These are phyloP conservation scores for Ganoderma sinense DNA, from an alignment of 1,284 basidiomycete genomes.

Conservation along the genomic window DNA sequence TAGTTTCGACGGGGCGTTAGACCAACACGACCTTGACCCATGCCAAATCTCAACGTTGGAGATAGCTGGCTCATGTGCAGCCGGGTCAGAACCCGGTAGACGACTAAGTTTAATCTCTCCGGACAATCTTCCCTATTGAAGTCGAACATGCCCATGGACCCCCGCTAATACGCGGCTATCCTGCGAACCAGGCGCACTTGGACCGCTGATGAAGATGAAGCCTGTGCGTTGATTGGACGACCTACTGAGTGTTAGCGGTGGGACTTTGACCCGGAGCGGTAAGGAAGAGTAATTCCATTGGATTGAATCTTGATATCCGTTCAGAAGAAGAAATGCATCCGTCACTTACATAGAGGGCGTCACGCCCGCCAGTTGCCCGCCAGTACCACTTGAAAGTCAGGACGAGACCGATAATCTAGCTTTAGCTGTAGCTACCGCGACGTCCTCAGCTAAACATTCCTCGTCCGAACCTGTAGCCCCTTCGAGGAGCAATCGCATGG, in stretches of 20 bases:
- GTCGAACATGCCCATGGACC: not conserved
- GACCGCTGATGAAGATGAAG: not conserved
- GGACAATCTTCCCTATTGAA: not conserved
- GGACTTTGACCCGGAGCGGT: not conserved
- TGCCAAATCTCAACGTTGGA: not conserved
- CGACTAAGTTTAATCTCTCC: not conserved
- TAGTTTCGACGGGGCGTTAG: not conserved
- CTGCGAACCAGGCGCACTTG: not conserved
- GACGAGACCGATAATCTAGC: not conserved
- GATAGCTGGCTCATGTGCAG: not conserved
- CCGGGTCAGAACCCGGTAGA: not conserved
- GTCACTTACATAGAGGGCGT: not conserved
- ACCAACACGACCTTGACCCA: not conserved
- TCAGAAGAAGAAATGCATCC: not conserved
- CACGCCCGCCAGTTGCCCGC: not conserved
- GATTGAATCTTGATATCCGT: not conserved
- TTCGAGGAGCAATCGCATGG: not conserved
- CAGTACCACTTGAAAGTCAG: not conserved
- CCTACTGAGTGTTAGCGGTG: not conserved
- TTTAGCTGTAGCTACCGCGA: not conserved
- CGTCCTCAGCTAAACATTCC: not conserved
- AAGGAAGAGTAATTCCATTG: not conserved
- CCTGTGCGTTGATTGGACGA: not conserved
- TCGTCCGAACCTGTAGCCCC: not conserved
- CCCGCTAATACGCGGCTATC: not conserved